Evolutionary conservation across 1,284 basidiomycete species (phyloP).

Genomic region (Porogramme epimiltina): DNA sequence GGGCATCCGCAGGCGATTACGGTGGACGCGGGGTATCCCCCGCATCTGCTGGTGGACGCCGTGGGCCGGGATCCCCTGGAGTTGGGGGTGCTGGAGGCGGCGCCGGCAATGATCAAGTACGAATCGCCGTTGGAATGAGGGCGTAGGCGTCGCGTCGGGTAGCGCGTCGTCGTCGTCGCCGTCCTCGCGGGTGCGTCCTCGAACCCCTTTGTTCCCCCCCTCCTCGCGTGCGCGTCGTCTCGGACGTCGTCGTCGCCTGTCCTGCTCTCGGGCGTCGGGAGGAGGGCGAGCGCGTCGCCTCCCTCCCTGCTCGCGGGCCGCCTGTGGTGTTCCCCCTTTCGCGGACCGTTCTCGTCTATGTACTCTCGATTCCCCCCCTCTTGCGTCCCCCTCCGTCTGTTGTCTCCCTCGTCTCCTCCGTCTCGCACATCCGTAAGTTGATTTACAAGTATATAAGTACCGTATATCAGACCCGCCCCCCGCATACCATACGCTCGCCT

Average conservation of each 20-base stretch:
- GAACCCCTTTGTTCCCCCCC: background rate
- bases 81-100: slow-evolving; percentile 25
- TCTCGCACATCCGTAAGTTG: slow-evolving; percentile 6
- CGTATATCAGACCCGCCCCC: slow-evolving; percentile 9
- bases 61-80: slow-evolving; percentile 27
- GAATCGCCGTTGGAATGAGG: slow-evolving; percentile 36
- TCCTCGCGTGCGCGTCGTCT: background rate
- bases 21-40: slow-evolving; percentile 19
- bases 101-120: slow-evolving; percentile 33
- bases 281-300: slow-evolving; percentile 4
- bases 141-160: slow-evolving; percentile 19
- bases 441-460: slow-evolving; percentile 24
- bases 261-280: slow-evolving; percentile 6
- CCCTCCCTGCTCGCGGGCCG: no score
- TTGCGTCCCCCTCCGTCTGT: background rate
- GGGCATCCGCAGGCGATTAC: slow-evolving; percentile 14
- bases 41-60: slow-evolving; percentile 22
- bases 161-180: background rate
- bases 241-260: background rate
- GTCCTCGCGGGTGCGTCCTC: background rate
- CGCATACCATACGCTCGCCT: slow-evolving; percentile 17
- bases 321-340: slow-evolving; percentile 2
- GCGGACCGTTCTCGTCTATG: background rate
- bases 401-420: background rate
- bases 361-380: slow-evolving; percentile 9